Evolutionary conservation across 805 yeast genomes (phyloP).

Genomic region (Millerago galiae): DNA sequence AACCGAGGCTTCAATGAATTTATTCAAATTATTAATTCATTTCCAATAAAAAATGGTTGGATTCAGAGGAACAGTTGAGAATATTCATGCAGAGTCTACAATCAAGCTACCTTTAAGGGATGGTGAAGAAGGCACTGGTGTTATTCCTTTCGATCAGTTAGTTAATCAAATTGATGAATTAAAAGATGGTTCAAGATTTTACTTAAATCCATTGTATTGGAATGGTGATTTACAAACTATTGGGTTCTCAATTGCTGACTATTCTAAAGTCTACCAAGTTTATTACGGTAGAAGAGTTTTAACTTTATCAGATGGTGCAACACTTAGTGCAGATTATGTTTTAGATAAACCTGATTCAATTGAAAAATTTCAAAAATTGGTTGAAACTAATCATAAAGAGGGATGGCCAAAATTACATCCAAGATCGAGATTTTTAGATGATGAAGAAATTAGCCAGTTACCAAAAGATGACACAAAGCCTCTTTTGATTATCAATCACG

Average conservation of each 20-base stretch:
- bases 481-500: slow-evolving; percentile 58
- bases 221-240: slow-evolving; percentile 77
- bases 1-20: not conserved
- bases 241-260: slow-evolving; percentile 49
- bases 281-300: slow-evolving; percentile 71
- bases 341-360: slow-evolving; percentile 31
- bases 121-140: slow-evolving; percentile 10
- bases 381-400: slow-evolving; percentile 37
- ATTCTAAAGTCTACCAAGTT: slow-evolving; percentile 45
- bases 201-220: slow-evolving; percentile 56
- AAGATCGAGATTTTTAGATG: slow-evolving; percentile 55
- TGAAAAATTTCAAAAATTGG: slow-evolving; percentile 27
- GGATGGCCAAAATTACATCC: slow-evolving; percentile 60
- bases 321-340: slow-evolving; percentile 70
- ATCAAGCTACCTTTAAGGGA: slow-evolving; percentile 22
- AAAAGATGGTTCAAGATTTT: slow-evolving; percentile 39
- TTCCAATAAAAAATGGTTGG: slow-evolving; percentile 20
- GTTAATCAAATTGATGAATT: slow-evolving; percentile 37
- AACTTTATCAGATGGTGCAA: slow-evolving; percentile 58
- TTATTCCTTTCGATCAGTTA: slow-evolving; percentile 18
- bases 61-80: slow-evolving; percentile 22
- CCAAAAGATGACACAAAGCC: slow-evolving; percentile 39
- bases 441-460: slow-evolving; percentile 32
- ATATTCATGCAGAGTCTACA: slow-evolving; percentile 19
- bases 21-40: too few species aligned